Evolutionary conservation across 1,284 basidiomycete species (phyloP), one percentile per base, ranked within the genome.

Genomic region (Phaffia rhodozyma): DNA sequence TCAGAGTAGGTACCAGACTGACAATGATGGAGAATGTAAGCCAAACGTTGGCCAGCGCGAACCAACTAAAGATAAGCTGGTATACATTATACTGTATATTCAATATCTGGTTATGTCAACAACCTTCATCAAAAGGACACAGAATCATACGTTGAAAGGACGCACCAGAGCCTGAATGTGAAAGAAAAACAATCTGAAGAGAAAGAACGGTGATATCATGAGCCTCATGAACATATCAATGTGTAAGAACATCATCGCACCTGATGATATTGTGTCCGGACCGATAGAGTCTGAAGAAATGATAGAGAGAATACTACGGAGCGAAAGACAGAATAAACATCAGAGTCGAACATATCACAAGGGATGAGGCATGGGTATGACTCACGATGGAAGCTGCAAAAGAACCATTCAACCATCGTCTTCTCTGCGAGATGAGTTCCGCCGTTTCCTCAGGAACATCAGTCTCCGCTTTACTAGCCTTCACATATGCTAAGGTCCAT

Each of bases 1-100:
- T 63, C 0, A 69, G 67, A 30, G 74, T 71, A 1, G 90, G 89
- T 21, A 94, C 78, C 50, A 96, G 82, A 69, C 91, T 85, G 80
- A 97, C 91, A 75, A 97, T 91, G 77, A 97, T 94, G 65, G 85
- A 86, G 80, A 97, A 97, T 13, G 93, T 96, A 63, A 97, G 79
- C 91, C 91, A 97, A 48, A 96, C 78, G 71, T 96, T 97, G 69
- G 91, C 92, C 58, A 94, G 77, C 1, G 91, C 84, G 75, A 93
- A 93, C 89, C 89, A 93, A 5, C 88, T 86, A 78, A 93, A 92
- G 69, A 90, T 71, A 67, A 93, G 79, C 49, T 83, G 86, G 74
- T 86, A 84, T 61, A 89, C 70, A 74, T 88, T 88, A 74, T 88
- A 89, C 84, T 87, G 32, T 3, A 16, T 11, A 32, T 21, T 5